A percentile compares a stretch with the other conserved stretches of the same genome.
phyloP scores from a whole-genome alignment of 768 basidiomycete species.

The Hygrophorus pudorinus region DNA sequence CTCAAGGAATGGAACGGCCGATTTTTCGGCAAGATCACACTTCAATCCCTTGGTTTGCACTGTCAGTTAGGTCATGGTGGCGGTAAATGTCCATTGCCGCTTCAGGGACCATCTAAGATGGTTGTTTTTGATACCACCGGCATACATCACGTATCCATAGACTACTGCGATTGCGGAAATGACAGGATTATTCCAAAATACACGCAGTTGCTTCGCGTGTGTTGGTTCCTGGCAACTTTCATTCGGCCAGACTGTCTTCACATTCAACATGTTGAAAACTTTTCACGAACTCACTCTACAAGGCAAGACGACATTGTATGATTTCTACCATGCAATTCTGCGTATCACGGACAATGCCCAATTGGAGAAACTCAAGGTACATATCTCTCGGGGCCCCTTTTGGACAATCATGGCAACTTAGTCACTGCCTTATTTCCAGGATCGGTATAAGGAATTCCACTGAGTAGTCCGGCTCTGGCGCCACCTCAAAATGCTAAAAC shows the following conservation, averaged over 20 bases:
- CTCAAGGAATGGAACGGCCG: conserved; percentile 8
- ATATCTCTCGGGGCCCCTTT: no score
- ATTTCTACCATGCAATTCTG: conserved; percentile 14
- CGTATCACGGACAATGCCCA: conserved; percentile 11
- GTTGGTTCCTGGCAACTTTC: conserved; percentile 10
- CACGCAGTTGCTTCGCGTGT: conserved; percentile 9
- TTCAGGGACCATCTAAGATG: neutral
- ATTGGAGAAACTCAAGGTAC: neutral
- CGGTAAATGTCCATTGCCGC: neutral
- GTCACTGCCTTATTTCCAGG: no score
- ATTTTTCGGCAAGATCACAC: conserved; percentile 1
- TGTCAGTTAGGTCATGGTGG: conserved; percentile 12
- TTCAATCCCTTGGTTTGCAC: conserved; percentile 9
- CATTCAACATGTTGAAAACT: neutral
- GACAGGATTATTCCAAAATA: neutral
- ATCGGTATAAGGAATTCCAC: conserved; percentile 2
- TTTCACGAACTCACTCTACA: conserved; percentile 6
- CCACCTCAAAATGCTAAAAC: conserved; percentile 14
- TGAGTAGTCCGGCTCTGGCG: conserved; percentile 8
- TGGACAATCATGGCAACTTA: no score
- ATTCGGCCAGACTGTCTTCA: conserved; percentile 6
- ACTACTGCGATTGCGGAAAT: conserved; percentile 11
- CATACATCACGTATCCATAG: conserved; percentile 7
- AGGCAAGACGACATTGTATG: conserved; percentile 7
- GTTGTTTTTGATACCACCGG: conserved; percentile 8